Evolutionary conservation across 2,329 filamentous ascomycete genomes (phyloP).

Genomic region (Parasarocladium wereldwijsianum): DNA sequence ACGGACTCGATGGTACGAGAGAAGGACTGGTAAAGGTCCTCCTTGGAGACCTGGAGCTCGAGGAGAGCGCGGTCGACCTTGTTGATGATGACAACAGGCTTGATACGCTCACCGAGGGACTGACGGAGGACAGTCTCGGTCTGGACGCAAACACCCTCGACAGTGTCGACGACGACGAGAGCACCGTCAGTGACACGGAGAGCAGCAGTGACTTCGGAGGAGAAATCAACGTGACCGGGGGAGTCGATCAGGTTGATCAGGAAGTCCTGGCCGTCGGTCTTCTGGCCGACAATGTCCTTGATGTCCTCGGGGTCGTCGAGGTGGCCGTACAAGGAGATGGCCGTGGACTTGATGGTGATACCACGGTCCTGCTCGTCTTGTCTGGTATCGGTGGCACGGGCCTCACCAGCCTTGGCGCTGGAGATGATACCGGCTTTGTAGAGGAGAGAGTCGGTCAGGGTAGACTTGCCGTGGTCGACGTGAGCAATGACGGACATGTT

Average conservation of each 20-base stretch:
- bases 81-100: slow-evolving; percentile 99
- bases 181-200: slow-evolving; percentile 99
- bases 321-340: slow-evolving; percentile 92
- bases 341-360: slow-evolving; percentile 99
- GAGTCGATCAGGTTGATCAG: slow-evolving; percentile 99
- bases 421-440: slow-evolving; percentile 99
- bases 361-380: slow-evolving; percentile 98
- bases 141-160: slow-evolving; percentile 99
- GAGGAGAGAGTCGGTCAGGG: slow-evolving; percentile 96
- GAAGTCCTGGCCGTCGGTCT: slow-evolving; percentile 88
- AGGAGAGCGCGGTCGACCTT: slow-evolving; percentile 99
- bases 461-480: slow-evolving; percentile 99
- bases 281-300: slow-evolving; percentile 83
- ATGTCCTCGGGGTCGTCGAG: slow-evolving; percentile 72
- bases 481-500: slow-evolving; percentile 99
- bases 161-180: slow-evolving; percentile 98
- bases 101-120: slow-evolving; percentile 98
- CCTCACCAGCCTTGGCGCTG: slow-evolving; percentile 89
- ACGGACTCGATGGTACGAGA: slow-evolving; percentile 98
- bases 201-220: slow-evolving; percentile 96
- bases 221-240: slow-evolving; percentile 99
- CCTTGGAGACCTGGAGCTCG: slow-evolving; percentile 96
- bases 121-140: slow-evolving; percentile 99
- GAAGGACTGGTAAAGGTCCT: slow-evolving; percentile 99
- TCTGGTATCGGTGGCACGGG: slow-evolving; percentile 92